Percentiles rank a stretch among this genome's conserved stretches.
Conservation (phyloP, 345 rosid species). For the Hibiscus tridactylites region DNA sequence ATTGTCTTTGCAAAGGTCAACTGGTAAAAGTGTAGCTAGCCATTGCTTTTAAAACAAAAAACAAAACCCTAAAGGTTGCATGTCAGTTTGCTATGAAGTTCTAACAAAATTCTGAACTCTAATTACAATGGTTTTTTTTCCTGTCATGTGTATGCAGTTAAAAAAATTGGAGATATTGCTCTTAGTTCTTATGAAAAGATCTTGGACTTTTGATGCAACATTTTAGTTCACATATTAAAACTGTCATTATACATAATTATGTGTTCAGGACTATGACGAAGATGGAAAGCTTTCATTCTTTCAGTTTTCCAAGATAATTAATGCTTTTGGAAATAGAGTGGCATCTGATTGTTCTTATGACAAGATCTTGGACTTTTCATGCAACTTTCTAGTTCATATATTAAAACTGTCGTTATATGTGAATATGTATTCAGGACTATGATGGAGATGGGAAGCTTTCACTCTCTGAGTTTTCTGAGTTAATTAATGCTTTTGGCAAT, state of each 20-base stretch:
- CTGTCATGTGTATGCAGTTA: background rate
- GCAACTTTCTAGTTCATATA: background rate
- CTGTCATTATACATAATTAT: background rate
- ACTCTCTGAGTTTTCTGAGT: constrained; percentile 65
- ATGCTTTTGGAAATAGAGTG: constrained; percentile 75
- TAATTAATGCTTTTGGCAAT: constrained; percentile 80
- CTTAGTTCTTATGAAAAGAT: background rate
- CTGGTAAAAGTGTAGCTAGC: background rate
- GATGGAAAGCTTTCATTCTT: constrained; percentile 81
- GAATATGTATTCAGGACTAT: constrained; percentile 43
- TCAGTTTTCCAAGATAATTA: constrained; percentile 65
- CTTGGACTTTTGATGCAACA: background rate
- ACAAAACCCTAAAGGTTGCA: background rate
- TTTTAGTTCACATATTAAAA: background rate
- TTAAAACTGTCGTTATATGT: constrained; percentile 3
- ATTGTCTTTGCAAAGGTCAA: background rate
- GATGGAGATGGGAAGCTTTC: constrained; percentile 85
- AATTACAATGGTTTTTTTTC: background rate
- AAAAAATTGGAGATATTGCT: background rate
- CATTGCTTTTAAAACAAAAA: background rate
- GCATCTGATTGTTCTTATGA: constrained; percentile 24
- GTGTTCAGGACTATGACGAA: constrained; percentile 58
- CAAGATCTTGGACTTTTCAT: background rate
- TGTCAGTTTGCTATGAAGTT: background rate
- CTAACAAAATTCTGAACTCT: background rate